Evolutionary conservation across 2,329 filamentous ascomycete genomes (phyloP).

Genomic region (Paracamarosporium sp.): DNA sequence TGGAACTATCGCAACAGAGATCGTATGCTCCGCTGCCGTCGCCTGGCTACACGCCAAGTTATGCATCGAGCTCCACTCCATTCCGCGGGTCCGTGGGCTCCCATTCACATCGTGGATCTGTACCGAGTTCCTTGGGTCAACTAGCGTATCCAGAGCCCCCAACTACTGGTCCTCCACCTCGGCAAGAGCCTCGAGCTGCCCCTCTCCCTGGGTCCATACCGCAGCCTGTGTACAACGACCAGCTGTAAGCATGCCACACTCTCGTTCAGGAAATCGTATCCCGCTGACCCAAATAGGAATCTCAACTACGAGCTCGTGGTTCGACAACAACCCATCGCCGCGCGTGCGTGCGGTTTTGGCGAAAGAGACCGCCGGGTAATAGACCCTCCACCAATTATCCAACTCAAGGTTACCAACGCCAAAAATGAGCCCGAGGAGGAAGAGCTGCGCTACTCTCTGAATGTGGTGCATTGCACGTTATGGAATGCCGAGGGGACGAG

Average conservation of each 20-base stretch:
- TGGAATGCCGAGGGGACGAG: constrained; percentile 71
- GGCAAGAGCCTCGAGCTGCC: constrained; percentile 36
- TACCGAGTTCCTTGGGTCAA: constrained; percentile 37
- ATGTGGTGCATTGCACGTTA: constrained; percentile 78
- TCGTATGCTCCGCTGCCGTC: constrained; percentile 44
- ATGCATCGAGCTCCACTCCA: constrained; percentile 45
- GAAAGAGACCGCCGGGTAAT: constrained; percentile 83
- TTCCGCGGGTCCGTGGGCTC: constrained; percentile 47
- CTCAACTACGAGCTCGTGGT: constrained; percentile 62
- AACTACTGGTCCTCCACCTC: constrained; percentile 34
- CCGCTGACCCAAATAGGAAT: constrained; percentile 38
- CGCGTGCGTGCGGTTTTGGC: constrained; percentile 82
- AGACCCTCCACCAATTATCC: constrained; percentile 82
- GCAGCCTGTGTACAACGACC: constrained; percentile 47
- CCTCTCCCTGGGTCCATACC: constrained; percentile 46
- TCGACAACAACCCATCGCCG: constrained; percentile 79
- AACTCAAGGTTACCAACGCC: constrained; percentile 70
- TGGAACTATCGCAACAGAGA: constrained; percentile 42
- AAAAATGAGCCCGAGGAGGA: constrained; percentile 57
- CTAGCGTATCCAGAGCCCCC: constrained; percentile 42
- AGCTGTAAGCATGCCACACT: constrained; percentile 42
- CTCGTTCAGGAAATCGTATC: constrained; percentile 22
- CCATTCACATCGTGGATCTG: constrained; percentile 44
- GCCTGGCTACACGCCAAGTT: constrained; percentile 48
- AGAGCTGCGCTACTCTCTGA: constrained; percentile 70